phyloP scores from a whole-genome alignment of 768 basidiomycete species.

The Pleurotus eryngii region DNA sequence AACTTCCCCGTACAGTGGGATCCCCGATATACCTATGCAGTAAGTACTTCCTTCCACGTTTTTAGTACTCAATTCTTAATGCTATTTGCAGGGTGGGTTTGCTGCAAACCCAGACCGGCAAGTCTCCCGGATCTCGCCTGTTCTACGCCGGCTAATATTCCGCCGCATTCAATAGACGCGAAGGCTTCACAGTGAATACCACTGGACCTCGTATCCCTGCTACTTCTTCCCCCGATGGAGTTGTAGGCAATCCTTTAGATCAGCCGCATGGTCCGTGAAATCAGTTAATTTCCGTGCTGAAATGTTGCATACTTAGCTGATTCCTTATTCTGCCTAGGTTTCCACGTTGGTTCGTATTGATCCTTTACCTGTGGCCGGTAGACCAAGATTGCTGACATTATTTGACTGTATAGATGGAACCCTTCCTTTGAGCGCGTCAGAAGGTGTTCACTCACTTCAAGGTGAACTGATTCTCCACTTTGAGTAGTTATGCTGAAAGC shows the following conservation, averaged over 20 bases:
- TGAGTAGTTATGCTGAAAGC: neutral
- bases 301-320: neutral
- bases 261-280: conserved; percentile 25
- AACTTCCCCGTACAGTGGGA: conserved; percentile 46
- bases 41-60: conserved; percentile 9
- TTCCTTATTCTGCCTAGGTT: conserved; percentile 19
- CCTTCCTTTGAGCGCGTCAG: conserved; percentile 26
- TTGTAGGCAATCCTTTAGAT: conserved; percentile 31
- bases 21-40: conserved; percentile 38
- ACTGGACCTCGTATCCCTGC: conserved; percentile 38
- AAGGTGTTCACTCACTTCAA: conserved; percentile 41
- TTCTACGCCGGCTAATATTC: neutral
- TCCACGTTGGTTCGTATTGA: conserved; percentile 25
- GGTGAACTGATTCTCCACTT: conserved; percentile 17
- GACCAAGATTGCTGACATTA: neutral
- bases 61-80: neutral
- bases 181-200: conserved; percentile 29
- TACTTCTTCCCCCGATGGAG: conserved; percentile 18
- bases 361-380: neutral
- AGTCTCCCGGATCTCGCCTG: conserved; percentile 10
- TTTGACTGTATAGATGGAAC: conserved; percentile 27
- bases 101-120: conserved; percentile 41
- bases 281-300: neutral
- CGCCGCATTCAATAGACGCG: conserved; percentile 23
- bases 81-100: conserved; percentile 28